A percentile compares a stretch with the other conserved stretches of the same genome.
phyloP scores from a whole-genome alignment of 805 yeast species.

The Starmerella ratchasimensis region DNA sequence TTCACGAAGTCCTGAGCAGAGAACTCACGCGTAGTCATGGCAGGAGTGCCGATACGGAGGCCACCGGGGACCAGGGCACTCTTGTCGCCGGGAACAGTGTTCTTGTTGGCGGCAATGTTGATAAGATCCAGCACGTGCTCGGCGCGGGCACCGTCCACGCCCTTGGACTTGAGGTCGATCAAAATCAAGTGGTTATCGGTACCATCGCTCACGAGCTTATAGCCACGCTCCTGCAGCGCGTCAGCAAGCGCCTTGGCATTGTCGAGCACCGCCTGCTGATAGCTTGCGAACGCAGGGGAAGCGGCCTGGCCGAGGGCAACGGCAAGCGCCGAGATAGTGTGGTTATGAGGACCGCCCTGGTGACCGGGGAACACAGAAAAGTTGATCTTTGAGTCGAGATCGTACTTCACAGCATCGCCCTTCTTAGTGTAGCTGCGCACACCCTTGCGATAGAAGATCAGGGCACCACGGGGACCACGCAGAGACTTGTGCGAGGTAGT shows the following conservation, averaged over 20 bases:
- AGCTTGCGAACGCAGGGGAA: conserved; percentile 74
- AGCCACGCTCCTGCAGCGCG: conserved; percentile 51
- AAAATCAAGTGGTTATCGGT: conserved; percentile 90
- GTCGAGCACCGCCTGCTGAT: conserved; percentile 68
- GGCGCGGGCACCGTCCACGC: conserved; percentile 90
- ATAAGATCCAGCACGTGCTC: conserved; percentile 79
- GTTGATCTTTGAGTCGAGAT: conserved; percentile 81
- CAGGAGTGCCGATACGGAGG: conserved; percentile 93
- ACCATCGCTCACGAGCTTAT: conserved; percentile 76
- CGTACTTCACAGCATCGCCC: conserved; percentile 77
- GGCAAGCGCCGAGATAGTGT: conserved; percentile 90
- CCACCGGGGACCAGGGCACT: conserved; percentile 96
- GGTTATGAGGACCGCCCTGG: conserved; percentile 99
- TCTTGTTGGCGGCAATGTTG: conserved; percentile 91
- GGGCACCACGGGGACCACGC: conserved; percentile 98
- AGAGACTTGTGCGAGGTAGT: conserved; percentile 95
- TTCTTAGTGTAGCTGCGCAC: conserved; percentile 62
- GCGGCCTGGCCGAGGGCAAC: conserved; percentile 87
- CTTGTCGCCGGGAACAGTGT: conserved; percentile 91
- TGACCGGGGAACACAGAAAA: conserved; percentile 98
- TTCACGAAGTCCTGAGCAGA: conserved; percentile 60
- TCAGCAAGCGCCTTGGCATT: conserved; percentile 70
- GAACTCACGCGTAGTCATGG: conserved; percentile 95
- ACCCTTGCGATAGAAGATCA: conserved; percentile 95
- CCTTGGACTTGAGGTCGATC: conserved; percentile 62